Conservation (phyloP, 2,329 filamentous ascomycete species). For the Sordariomycetes sp. region DNA sequence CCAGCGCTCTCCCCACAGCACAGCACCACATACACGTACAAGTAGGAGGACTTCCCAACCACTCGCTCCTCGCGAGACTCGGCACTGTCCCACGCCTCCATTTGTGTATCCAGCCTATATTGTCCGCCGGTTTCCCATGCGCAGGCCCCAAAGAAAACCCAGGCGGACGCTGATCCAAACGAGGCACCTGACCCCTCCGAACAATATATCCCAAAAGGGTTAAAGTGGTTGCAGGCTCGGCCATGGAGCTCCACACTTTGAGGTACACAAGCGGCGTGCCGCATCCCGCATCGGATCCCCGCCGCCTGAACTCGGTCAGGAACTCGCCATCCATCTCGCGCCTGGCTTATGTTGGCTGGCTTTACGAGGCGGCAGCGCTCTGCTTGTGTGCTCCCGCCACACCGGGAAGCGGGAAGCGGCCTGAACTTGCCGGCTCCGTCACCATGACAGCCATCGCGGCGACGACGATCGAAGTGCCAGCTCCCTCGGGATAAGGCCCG, state of each 20-base stretch:
- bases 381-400: background rate
- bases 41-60: background rate
- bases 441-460: no score
- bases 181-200: background rate
- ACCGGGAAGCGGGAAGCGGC: no score
- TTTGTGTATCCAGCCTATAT: background rate
- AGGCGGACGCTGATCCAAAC: background rate
- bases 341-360: no score
- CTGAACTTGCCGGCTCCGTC: no score
- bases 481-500: no score
- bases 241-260: background rate
- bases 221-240: background rate
- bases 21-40: no score
- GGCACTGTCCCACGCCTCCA: background rate
- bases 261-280: background rate
- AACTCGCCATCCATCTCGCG: no score
- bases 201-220: background rate
- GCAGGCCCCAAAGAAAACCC: background rate
- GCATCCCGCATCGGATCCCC: background rate
- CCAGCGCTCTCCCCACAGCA: background rate
- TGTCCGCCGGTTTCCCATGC: background rate
- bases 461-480: no score
- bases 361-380: background rate
- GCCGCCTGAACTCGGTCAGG: no score
- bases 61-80: background rate